phyloP scores from a whole-genome alignment of 1,284 basidiomycete genomes.

The Coniferiporia weirii region DNA sequence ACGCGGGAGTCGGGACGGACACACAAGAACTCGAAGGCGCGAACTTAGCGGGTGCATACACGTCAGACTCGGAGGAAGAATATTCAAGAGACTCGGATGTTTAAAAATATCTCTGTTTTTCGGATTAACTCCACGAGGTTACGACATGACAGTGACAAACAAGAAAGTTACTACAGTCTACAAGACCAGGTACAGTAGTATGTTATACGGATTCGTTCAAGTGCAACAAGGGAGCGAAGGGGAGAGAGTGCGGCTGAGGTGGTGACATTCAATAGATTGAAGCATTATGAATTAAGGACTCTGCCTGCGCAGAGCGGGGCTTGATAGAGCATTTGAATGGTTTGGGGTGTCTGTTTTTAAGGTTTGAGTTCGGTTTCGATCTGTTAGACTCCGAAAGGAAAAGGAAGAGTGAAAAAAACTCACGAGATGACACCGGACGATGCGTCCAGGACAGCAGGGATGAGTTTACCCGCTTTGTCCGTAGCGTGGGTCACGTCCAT shows the following conservation, averaged over 20 bases:
- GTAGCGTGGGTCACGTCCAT: slow-evolving; percentile 6
- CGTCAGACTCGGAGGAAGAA: no score
- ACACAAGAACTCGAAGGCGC: no score
- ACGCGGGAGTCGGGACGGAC: no score
- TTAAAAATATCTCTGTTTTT: no score
- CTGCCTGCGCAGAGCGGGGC: slow-evolving; percentile 5
- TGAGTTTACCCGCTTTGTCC: slow-evolving; percentile 7
- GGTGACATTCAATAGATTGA: background rate
- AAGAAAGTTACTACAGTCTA: no score
- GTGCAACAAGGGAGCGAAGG: background rate
- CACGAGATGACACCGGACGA: slow-evolving; percentile 10
- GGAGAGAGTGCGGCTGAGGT: background rate
- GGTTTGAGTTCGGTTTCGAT: background rate
- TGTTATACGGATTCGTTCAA: no score
- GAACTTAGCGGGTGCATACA: no score
- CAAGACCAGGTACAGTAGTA: no score
- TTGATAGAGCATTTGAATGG: slow-evolving; percentile 11
- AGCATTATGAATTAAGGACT: slow-evolving; percentile 4
- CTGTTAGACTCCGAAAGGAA: background rate
- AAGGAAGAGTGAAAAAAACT: background rate
- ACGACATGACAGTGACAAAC: no score
- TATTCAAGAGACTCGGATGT: no score
- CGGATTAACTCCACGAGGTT: no score
- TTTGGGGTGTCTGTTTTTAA: slow-evolving; percentile 6
- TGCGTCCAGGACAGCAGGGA: slow-evolving; percentile 2